Conservation (phyloP, 2,329 filamentous ascomycete species). For the Apiospora marii region DNA sequence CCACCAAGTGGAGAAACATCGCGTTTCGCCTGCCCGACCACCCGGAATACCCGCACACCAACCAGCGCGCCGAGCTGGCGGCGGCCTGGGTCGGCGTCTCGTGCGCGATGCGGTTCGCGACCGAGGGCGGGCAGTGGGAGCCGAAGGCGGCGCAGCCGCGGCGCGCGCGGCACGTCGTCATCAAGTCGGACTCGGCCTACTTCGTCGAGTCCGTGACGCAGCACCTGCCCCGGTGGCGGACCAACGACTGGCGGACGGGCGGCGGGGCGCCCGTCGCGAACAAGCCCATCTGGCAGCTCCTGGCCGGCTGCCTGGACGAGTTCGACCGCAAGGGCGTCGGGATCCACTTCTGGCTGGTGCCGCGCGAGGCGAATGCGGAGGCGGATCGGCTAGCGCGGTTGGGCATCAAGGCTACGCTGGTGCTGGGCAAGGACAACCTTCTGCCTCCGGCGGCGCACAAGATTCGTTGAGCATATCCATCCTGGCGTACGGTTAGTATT, state of each 20-base stretch:
- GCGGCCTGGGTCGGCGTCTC: background rate
- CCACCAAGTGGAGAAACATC: background rate
- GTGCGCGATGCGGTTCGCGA: background rate
- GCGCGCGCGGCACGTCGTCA: background rate
- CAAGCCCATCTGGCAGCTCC: constrained; percentile 6
- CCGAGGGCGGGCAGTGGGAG: constrained; percentile 2
- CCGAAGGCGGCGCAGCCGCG: background rate
- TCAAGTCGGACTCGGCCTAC: constrained; percentile 12
- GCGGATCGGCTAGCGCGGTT: background rate
- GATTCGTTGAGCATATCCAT: background rate
- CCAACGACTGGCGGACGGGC: background rate
- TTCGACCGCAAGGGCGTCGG: constrained; percentile 1
- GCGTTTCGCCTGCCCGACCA: background rate
- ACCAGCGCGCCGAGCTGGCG: background rate
- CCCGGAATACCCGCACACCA: background rate
- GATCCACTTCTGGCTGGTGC: constrained; percentile 1
- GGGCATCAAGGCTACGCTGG: background rate
- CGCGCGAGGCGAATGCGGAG: background rate
- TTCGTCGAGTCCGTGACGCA: background rate
- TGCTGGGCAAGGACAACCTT: background rate
- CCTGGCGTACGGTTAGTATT: background rate
- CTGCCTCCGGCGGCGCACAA: background rate
- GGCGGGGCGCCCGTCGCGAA: background rate
- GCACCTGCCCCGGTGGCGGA: background rate
- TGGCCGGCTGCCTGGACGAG: background rate